Conservation (phyloP, 768 basidiomycete species). For the Serendipita vermifera region DNA sequence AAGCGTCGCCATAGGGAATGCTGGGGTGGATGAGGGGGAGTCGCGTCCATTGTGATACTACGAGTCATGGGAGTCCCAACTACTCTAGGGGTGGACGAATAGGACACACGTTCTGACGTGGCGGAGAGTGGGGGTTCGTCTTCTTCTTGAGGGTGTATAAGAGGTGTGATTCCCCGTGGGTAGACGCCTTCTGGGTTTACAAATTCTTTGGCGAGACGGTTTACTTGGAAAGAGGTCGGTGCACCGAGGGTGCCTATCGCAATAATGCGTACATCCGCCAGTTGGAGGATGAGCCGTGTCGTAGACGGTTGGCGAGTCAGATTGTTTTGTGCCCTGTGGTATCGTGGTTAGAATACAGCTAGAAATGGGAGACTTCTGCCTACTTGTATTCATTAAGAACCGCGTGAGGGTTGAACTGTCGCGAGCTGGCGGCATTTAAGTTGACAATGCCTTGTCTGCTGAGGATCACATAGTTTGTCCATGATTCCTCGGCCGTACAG, state of each 20-base stretch:
- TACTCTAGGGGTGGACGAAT: background rate
- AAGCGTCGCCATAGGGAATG: background rate
- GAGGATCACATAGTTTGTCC: constrained; percentile 68
- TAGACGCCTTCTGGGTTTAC: constrained; percentile 49
- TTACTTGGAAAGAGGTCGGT: constrained; percentile 40
- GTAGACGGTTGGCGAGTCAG: background rate
- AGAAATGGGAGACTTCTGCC: constrained; percentile 14
- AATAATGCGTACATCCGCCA: constrained; percentile 59
- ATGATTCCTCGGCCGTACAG: constrained; percentile 70
- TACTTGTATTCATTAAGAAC: constrained; percentile 73
- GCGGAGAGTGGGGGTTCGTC: background rate
- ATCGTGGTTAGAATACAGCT: background rate
- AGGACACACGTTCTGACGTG: background rate
- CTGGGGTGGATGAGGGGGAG: background rate
- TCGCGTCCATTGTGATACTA: background rate
- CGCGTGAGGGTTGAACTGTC: constrained; percentile 49
- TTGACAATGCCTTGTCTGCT: constrained; percentile 68
- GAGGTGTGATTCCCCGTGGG: background rate
- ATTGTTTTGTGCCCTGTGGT: constrained; percentile 7
- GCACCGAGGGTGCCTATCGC: constrained; percentile 47
- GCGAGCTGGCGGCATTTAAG: constrained; percentile 51
- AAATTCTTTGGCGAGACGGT: constrained; percentile 53
- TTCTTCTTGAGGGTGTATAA: background rate
- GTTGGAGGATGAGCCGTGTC: constrained; percentile 49
- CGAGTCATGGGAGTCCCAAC: constrained; percentile 4